phyloP scores from a whole-genome alignment of 495 filamentous ascomycete species.

The Annulohypoxylon maeteangense region DNA sequence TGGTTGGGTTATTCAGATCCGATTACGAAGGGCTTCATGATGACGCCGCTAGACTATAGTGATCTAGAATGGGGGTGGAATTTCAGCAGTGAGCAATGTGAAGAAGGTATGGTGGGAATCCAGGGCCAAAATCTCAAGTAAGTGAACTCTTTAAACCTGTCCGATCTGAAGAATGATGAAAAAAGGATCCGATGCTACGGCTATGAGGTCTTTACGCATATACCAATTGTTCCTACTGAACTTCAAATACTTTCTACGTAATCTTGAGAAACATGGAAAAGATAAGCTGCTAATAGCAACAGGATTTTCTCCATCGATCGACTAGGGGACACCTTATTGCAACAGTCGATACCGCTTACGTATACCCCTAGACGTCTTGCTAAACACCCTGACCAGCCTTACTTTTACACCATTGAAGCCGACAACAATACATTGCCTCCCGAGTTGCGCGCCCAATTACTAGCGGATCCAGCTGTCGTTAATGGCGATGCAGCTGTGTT shows the following conservation, averaged over 20 bases:
- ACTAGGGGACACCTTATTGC: constrained; percentile 84
- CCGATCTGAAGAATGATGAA: constrained; percentile 71
- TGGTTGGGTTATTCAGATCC: constrained; percentile 93
- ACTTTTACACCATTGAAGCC: constrained; percentile 93
- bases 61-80: constrained; percentile 95
- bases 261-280: background rate
- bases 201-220: constrained; percentile 59
- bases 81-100: constrained; percentile 92
- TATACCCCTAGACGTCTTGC: constrained; percentile 91
- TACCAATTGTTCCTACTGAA: constrained; percentile 69
- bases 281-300: constrained; percentile 76
- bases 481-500: constrained; percentile 77
- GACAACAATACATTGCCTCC: constrained; percentile 88
- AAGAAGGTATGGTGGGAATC: constrained; percentile 95
- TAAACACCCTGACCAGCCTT: constrained; percentile 84
- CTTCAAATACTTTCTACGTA: constrained; percentile 16
- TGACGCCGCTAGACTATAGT: constrained; percentile 88
- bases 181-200: constrained; percentile 61
- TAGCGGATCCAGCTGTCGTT: constrained; percentile 71
- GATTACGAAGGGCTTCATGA: constrained; percentile 83
- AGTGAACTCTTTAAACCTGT: constrained; percentile 52
- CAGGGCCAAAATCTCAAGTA: constrained; percentile 90
- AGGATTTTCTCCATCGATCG: constrained; percentile 94
- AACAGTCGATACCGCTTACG: constrained; percentile 86
- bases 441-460: constrained; percentile 73